These are phyloP conservation scores for Lentinula guzmanii DNA, from an alignment of 768 basidiomycete species.

Conservation along the genomic window DNA sequence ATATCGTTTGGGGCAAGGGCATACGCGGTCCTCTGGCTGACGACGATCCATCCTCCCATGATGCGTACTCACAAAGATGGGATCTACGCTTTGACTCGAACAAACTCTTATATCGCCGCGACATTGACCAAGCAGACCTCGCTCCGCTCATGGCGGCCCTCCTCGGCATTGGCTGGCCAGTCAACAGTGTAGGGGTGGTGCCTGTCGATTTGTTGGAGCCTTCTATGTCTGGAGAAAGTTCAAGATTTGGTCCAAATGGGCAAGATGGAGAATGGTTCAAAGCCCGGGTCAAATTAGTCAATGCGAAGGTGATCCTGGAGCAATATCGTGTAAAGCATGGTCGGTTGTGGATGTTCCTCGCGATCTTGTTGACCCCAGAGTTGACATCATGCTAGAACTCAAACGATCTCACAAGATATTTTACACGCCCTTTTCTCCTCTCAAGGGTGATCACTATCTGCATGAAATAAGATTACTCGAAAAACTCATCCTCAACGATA, in stretches of 20 bases:
- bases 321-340: constrained; percentile 77
- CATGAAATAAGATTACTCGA: constrained; percentile 36
- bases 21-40: constrained; percentile 65
- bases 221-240: not conserved
- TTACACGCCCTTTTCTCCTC: constrained; percentile 53
- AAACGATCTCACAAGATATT: constrained; percentile 53
- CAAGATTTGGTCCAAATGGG: not conserved
- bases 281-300: not conserved
- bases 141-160: constrained; percentile 73
- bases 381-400: constrained; percentile 36
- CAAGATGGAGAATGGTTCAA: not conserved
- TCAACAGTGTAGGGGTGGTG: constrained; percentile 76
- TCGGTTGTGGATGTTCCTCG: constrained; percentile 22
- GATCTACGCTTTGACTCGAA: constrained; percentile 22
- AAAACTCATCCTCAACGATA: constrained; percentile 29
- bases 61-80: constrained; percentile 66
- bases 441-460: constrained; percentile 24
- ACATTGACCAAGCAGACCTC: constrained; percentile 82
- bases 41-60: constrained; percentile 52
- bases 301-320: constrained; percentile 54
- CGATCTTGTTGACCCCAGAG: not conserved
- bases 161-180: constrained; percentile 69
- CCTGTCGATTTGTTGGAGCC: constrained; percentile 32
- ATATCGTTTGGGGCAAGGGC: constrained; percentile 79
- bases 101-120: constrained; percentile 35